Base-by-base conservation (phyloP, 495 filamentous ascomycete species). In the Penicillium odoratum region DNA sequence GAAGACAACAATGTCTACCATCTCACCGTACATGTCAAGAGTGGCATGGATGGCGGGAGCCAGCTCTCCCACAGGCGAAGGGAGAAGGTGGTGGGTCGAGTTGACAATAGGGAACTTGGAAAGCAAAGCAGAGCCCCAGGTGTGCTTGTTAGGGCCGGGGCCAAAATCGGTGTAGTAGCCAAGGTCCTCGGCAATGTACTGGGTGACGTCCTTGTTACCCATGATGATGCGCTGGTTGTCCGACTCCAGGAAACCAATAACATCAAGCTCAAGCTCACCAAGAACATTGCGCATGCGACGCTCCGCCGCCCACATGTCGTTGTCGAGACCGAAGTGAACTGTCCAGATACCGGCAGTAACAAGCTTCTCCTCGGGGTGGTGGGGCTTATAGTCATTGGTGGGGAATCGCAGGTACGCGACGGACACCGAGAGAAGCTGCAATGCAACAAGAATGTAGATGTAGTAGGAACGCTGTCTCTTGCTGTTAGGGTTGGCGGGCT, bases 131-230 rank as follows among this genome's bases (percentile, higher is more conserved):
- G 86, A 80, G 52, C 95, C 95, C 95, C 95, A 99, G 0, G 95
- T 99, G 78, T 99, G 95, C 76, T 98, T 98, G 82, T 99, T 94
- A 10, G 95, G 95, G 5, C 95, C 94, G 34, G 95, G 95, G 33
- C 95, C 95, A 65, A 92, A 97, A 73, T 99, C 95, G 21, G 92
- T 91, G 68, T 97, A 99, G 93, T 98, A 98, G 51, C 93, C 95
- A 29, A 99, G 78, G 48, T 98, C 93, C 66, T 97, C 94, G 28
- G 95, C 93, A 34, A 99, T 82, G 73, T 90, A 93, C 71, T 98
- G 94, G 13, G 95, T 97, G 48, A 90, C 88, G 71, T 99, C 95
- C 64, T 93, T 90, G 75, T 97, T 99, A 53, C 95, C 95, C 95
- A 99, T 99, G 78, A 99, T 98, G 74, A 99, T 94, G 59, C 94